phyloP scores from a whole-genome alignment of 2,329 filamentous ascomycete genomes.

The Talaromyces sp. region DNA sequence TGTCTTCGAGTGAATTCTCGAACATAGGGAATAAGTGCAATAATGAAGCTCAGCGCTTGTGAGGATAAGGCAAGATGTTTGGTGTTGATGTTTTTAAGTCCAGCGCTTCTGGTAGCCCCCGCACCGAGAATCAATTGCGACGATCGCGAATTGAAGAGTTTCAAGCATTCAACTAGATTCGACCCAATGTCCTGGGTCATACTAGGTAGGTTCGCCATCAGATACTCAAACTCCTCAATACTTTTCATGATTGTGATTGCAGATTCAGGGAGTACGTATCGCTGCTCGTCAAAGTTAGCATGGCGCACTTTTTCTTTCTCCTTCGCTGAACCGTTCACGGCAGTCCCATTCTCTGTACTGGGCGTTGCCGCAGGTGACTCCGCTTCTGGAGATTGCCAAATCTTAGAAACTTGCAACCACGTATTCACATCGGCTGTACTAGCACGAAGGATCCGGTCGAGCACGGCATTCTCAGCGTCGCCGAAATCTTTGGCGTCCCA shows the following conservation, averaged over 20 bases:
- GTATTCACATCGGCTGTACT: conserved; percentile 54
- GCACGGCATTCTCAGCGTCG: conserved; percentile 45
- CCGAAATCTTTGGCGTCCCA: conserved; percentile 63
- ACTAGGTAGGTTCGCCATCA: conserved; percentile 79
- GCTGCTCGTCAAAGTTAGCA: conserved; percentile 76
- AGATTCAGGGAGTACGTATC: conserved; percentile 78
- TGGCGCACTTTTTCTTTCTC: conserved; percentile 61
- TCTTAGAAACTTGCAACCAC: conserved; percentile 49
- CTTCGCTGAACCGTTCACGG: conserved; percentile 28
- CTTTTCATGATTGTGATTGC: conserved; percentile 75
- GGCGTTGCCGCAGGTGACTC: conserved; percentile 20
- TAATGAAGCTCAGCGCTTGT: conserved; percentile 81
- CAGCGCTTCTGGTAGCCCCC: conserved; percentile 80
- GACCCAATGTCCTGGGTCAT: conserved; percentile 79
- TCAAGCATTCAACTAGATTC: conserved; percentile 76
- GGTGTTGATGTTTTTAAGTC: conserved; percentile 92
- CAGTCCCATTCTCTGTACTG: conserved; percentile 33
- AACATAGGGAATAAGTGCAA: conserved; percentile 80
- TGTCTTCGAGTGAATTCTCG: conserved; percentile 87
- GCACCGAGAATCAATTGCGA: conserved; percentile 96
- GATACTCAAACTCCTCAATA: conserved; percentile 74
- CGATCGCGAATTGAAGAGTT: conserved; percentile 90
- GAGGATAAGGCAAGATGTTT: conserved; percentile 90
- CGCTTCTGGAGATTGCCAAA: conserved; percentile 44
- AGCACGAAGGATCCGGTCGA: conserved; percentile 52